Evolutionary conservation across 108 stramenopile genomes (phyloP), one percentile per base, ranked within the genome.

Genomic region (Cyclotella baltica): DNA sequence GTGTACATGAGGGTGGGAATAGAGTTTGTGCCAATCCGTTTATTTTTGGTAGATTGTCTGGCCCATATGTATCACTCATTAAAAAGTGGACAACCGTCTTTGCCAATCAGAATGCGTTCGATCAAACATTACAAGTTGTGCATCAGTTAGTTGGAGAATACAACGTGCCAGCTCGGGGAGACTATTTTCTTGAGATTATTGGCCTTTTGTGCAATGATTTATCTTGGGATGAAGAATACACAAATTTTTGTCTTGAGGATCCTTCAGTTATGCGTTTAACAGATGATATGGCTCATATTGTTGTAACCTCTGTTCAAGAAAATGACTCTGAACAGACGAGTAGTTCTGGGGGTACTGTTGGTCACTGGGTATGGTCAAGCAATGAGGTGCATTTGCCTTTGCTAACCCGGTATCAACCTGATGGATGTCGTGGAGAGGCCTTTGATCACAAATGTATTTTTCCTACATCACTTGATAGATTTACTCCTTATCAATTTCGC

Each of bases 161-260:
- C 52, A 15, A 38, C 16, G 75, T 68, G 20, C 75, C 65, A 11
- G 6, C 35, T 3, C 15, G 15, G 16, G 75, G 75, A 8, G 9
- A 4, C 6, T 76, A 76, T 28, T 76, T 55, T 68, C 13, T 76
- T 23, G 75, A 76, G 36, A 76, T 76, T 20, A 68, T 76, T 43
- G 75, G 65, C 28, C 19, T 76, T 9, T 28, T 76, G 13, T 76
- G 75, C 53, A 67, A 76, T 28, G 66, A 58, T 33, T 50, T 76
- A n/a, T 4, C 51, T 3, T 67, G 25, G 19, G 52, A 76, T 6
- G 66, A 8, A 10, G 30, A 68, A 29, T 76, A 62, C 48, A 36
- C 36, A 16, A 20, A 35, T 48, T 40, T 40, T 35, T 76, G 75
- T 31, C 56, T 76, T 23, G 75, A 76, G 37, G 25, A 76, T 65